Percentiles rank a stretch among this genome's conserved stretches.
These are phyloP conservation scores for Apiotrichum montevideense DNA, from an alignment of 1,284 basidiomycete species.

Conservation along the genomic window DNA sequence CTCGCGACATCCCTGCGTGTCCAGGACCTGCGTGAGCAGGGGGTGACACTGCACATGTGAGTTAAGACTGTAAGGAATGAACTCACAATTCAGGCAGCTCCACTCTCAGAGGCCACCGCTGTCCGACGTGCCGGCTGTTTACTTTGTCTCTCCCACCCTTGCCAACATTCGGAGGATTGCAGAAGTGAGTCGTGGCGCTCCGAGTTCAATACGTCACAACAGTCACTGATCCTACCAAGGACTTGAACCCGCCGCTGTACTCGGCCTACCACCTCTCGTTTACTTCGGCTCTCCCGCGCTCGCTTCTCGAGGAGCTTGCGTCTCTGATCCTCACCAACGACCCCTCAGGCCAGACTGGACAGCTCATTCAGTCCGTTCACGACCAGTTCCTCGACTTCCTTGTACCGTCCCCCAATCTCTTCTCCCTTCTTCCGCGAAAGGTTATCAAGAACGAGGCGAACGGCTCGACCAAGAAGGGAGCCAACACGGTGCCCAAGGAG, in stretches of 20 bases:
- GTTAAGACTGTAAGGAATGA: constrained; percentile 33
- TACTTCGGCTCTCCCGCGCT: constrained; percentile 79
- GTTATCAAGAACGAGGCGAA: constrained; percentile 26
- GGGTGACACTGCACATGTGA: constrained; percentile 94
- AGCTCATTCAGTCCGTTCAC: constrained; percentile 70
- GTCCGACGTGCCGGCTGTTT: constrained; percentile 92
- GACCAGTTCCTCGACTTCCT: constrained; percentile 98
- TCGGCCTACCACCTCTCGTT: constrained; percentile 94
- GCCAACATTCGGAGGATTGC: constrained; percentile 82
- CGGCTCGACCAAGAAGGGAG: constrained; percentile 21
- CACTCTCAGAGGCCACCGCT: constrained; percentile 83
- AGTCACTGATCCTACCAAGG: constrained; percentile 27
- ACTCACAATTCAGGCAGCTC: constrained; percentile 61
- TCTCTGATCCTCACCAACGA: constrained; percentile 72
- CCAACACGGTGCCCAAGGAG: constrained; percentile 28
- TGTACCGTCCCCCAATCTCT: constrained; percentile 86
- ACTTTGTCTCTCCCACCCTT: constrained; percentile 89
- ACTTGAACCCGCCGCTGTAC: constrained; percentile 77
- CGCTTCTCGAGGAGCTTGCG: constrained; percentile 89
- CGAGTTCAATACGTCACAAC: no score
- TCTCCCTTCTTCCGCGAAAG: constrained; percentile 69
- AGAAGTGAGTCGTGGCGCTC: constrained; percentile 53
- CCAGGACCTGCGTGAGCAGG: constrained; percentile 91
- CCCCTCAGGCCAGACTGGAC: constrained; percentile 60
- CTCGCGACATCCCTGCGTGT: constrained; percentile 91